Percentiles rank a stretch among this genome's conserved stretches.
Conservation (phyloP, 345 rosid genomes). For the Nephelium lappaceum region DNA sequence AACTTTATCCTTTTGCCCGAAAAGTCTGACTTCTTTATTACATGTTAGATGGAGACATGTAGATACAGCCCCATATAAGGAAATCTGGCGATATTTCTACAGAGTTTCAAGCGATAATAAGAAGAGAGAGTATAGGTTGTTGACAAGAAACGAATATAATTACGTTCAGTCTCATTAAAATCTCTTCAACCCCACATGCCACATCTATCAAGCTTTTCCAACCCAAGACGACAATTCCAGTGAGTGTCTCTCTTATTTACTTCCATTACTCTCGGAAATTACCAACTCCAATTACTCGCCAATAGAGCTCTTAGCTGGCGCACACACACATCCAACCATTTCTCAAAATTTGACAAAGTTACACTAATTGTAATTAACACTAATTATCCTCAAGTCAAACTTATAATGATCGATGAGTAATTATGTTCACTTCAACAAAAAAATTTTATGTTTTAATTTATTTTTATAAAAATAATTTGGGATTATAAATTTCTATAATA, state of each 20-base stretch:
- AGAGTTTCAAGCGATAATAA: not conserved
- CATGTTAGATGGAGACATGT: slow-evolving; percentile 20
- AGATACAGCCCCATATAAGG: slow-evolving; percentile 16
- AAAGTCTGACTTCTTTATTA: slow-evolving; percentile 23
- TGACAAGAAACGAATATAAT: not conserved
- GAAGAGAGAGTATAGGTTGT: not conserved
- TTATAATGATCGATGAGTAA: not conserved
- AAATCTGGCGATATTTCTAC: slow-evolving; percentile 13
- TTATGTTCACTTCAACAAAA: too few species aligned
- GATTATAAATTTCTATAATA: not conserved
- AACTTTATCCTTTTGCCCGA: slow-evolving; percentile 12
- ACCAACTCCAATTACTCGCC: slow-evolving; percentile 33
- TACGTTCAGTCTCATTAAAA: slow-evolving; percentile 14
- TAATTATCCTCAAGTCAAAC: not conserved
- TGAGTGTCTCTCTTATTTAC: not conserved
- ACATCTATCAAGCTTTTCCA: slow-evolving; percentile 23
- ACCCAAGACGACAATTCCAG: slow-evolving; percentile 16
- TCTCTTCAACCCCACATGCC: slow-evolving; percentile 13
- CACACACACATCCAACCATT: not conserved
- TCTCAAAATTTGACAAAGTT: not conserved
- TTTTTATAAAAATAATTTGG: not conserved
- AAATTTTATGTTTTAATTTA: too few species aligned
- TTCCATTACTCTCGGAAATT: slow-evolving; percentile 35
- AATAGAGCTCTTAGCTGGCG: slow-evolving; percentile 28
- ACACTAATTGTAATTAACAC: not conserved